Conservation (phyloP, 768 basidiomycete species). For the Paxillus involutus region DNA sequence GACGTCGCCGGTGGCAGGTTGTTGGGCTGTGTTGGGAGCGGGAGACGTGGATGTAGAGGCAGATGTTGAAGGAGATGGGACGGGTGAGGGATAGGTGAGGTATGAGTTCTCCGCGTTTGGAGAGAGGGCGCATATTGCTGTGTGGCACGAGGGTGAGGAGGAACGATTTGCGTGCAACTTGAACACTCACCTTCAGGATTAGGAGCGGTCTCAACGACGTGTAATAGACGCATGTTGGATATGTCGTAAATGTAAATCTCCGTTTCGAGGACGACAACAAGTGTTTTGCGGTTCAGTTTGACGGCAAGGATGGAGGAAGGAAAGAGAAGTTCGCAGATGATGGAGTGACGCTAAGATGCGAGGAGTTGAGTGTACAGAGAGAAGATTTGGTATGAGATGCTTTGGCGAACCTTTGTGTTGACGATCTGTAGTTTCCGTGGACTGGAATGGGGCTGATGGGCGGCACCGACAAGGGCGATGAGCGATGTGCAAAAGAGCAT, state of each 20-base stretch:
- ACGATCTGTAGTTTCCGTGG: conserved; percentile 96
- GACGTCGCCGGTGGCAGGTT: conserved; percentile 72
- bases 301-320: conserved; percentile 97
- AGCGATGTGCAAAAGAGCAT: conserved; percentile 99
- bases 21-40: conserved; percentile 41
- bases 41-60: conserved; percentile 38
- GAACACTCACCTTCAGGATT: conserved; percentile 82
- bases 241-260: conserved; percentile 99
- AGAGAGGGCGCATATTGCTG: conserved; percentile 93
- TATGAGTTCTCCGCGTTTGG: conserved; percentile 92
- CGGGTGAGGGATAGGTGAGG: conserved; percentile 94
- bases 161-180: background rate
- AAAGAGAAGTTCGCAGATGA: conserved; percentile 98
- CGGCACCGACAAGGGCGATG: conserved; percentile 94
- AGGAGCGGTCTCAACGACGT: conserved; percentile 95
- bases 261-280: conserved; percentile 94
- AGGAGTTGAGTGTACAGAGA: background rate
- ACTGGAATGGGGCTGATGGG: conserved; percentile 87
- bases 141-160: conserved; percentile 1
- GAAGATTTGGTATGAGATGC: background rate
- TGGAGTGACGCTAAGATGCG: conserved; percentile 78
- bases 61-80: conserved; percentile 76
- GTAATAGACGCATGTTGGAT: conserved; percentile 94
- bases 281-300: conserved; percentile 94
- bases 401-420: conserved; percentile 85